Percentiles rank a stretch among this genome's conserved stretches.
phyloP scores from a whole-genome alignment of 352 stramenopile genomes.

The Aphanomyces euteiches region DNA sequence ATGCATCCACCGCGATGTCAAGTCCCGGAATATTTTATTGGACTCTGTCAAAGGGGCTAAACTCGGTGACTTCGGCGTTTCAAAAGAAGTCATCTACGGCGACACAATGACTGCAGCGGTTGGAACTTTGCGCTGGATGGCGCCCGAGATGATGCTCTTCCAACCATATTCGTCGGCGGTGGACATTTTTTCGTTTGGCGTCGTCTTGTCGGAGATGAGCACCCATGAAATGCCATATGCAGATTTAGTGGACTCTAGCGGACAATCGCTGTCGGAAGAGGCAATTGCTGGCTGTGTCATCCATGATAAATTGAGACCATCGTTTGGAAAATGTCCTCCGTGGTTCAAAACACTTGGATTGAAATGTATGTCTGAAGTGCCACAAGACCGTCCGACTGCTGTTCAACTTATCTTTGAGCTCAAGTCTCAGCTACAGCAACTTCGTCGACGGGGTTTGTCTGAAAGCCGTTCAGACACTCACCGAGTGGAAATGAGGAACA shows the following conservation, averaged over 20 bases:
- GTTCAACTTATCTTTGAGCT: background rate
- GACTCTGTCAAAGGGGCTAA: conserved; percentile 20
- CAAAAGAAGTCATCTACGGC: conserved; percentile 4
- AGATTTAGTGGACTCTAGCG: background rate
- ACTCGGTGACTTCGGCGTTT: conserved; percentile 20
- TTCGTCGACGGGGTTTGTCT: background rate
- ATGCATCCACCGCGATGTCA: conserved; percentile 19
- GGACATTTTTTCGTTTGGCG: conserved; percentile 26
- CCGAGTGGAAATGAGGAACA: too few relatives aligned
- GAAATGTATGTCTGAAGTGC: background rate
- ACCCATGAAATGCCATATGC: background rate
- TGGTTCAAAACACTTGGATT: background rate
- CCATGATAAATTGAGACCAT: background rate
- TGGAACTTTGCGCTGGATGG: conserved; percentile 24
- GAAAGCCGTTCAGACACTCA: too few relatives aligned
- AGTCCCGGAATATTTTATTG: conserved; percentile 20
- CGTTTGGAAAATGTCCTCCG: background rate
- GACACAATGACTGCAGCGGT: conserved; percentile 14
- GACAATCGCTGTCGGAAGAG: background rate
- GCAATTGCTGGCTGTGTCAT: background rate
- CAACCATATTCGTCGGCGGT: conserved; percentile 12
- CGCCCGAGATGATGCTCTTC: conserved; percentile 26
- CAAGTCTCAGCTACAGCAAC: background rate
- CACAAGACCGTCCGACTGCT: background rate
- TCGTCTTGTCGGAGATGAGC: conserved; percentile 5